Percentiles rank a stretch among this genome's conserved stretches.
These are phyloP conservation scores for Cryptococcus amylolentus DNA, from an alignment of 1,284 basidiomycete species.

Conservation along the genomic window DNA sequence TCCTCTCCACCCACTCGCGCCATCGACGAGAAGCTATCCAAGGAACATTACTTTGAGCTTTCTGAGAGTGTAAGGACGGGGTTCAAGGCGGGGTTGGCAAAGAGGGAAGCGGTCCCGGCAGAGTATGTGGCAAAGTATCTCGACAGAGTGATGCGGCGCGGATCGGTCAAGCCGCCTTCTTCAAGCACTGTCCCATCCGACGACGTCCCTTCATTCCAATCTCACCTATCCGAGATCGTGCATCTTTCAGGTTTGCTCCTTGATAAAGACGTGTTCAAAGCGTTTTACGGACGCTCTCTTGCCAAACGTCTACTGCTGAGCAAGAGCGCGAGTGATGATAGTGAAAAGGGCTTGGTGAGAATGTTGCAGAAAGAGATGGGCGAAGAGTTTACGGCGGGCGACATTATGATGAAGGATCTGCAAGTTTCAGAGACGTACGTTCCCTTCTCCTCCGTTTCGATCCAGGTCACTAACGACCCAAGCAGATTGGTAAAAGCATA, in stretches of 20 bases:
- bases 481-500: conserved; percentile 52
- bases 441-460: background rate
- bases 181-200: conserved; percentile 41
- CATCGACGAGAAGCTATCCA: too few relatives aligned
- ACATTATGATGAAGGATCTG: conserved; percentile 52
- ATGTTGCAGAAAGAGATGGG: conserved; percentile 69
- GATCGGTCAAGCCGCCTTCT: conserved; percentile 57
- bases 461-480: background rate
- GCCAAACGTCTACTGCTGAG: conserved; percentile 84
- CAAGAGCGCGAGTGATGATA: conserved; percentile 84
- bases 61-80: conserved; percentile 59
- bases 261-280: conserved; percentile 90
- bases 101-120: conserved; percentile 79
- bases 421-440: conserved; percentile 47
- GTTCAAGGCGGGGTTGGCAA: conserved; percentile 77
- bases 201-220: conserved; percentile 67
- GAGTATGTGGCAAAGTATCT: conserved; percentile 92
- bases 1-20: too few relatives aligned
- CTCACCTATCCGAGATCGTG: conserved; percentile 70
- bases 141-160: conserved; percentile 78
- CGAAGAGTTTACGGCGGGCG: conserved; percentile 51
- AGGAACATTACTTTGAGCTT: conserved; percentile 22
- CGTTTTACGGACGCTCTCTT: conserved; percentile 86
- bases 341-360: conserved; percentile 83
- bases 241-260: conserved; percentile 77